Evolutionary conservation across 2,329 filamentous ascomycete species (phyloP).

Genomic region (Apiospora saccharicola): DNA sequence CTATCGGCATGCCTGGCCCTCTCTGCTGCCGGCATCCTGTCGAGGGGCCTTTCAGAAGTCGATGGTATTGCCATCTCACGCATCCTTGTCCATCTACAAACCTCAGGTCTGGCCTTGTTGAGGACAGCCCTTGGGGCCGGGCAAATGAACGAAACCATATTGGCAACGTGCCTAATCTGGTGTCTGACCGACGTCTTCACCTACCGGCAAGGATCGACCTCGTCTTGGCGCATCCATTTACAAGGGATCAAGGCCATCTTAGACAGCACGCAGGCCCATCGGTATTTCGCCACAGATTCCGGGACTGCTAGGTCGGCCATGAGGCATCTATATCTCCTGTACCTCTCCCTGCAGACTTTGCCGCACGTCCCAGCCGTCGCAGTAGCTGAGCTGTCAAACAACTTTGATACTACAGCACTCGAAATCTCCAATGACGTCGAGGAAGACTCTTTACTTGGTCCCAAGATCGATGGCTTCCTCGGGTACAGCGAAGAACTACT

Average conservation of each 20-base stretch:
- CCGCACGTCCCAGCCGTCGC: slow-evolving; percentile 31
- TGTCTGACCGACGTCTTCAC: slow-evolving; percentile 36
- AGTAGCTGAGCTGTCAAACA: not conserved
- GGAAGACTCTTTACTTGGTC: not conserved
- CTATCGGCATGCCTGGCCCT: slow-evolving; percentile 36
- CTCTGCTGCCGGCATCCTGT: slow-evolving; percentile 35
- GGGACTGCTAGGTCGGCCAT: slow-evolving; percentile 30
- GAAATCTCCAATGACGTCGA: not conserved
- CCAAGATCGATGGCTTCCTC: slow-evolving; percentile 34
- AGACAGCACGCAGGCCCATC: slow-evolving; percentile 28
- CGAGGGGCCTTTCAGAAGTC: slow-evolving; percentile 30
- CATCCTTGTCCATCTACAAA: slow-evolving; percentile 32
- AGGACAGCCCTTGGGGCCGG: slow-evolving; percentile 28
- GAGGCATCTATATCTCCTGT: slow-evolving; percentile 35
- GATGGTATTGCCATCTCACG: slow-evolving; percentile 31
- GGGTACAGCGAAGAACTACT: slow-evolving; percentile 36
- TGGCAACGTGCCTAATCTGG: slow-evolving; percentile 35
- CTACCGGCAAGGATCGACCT: slow-evolving; percentile 30
- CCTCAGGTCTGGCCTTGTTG: slow-evolving; percentile 31
- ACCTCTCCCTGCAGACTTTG: slow-evolving; percentile 33
- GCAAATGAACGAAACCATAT: slow-evolving; percentile 31
- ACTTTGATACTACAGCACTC: not conserved
- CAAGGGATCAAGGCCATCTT: slow-evolving; percentile 33
- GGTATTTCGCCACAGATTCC: slow-evolving; percentile 24
- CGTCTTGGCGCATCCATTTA: slow-evolving; percentile 35